Percentiles rank a stretch among this genome's conserved stretches.
phyloP scores from a whole-genome alignment of 768 basidiomycete genomes.

The Candolleomyces aberdarensis region DNA sequence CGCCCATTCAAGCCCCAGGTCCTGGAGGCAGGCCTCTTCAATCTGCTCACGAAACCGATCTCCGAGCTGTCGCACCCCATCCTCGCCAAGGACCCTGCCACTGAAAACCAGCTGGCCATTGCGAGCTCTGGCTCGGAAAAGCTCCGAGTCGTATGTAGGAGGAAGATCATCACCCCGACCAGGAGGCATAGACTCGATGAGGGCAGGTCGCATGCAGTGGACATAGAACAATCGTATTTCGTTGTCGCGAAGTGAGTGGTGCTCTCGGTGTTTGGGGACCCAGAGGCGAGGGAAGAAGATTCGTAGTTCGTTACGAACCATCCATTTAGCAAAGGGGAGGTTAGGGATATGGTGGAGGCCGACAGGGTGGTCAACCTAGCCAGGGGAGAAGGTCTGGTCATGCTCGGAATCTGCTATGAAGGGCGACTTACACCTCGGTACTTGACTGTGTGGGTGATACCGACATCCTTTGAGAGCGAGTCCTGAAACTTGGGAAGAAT shows the following conservation, averaged over 20 bases:
- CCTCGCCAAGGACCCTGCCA: slow-evolving; percentile 14
- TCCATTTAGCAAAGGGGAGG: not conserved
- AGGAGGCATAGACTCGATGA: slow-evolving; percentile 6
- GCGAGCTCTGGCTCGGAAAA: slow-evolving; percentile 16
- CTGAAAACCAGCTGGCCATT: slow-evolving; percentile 15
- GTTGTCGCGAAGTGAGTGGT: slow-evolving; percentile 3
- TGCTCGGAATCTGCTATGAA: not conserved
- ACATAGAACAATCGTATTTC: slow-evolving; percentile 19
- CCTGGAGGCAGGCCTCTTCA: not conserved
- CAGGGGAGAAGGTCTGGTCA: too few relatives aligned
- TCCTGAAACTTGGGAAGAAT: not conserved
- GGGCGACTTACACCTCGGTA: not conserved
- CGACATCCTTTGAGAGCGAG: not conserved
- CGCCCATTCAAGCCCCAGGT: slow-evolving; percentile 13
- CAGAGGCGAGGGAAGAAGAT: slow-evolving; percentile 25
- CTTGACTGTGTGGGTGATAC: not conserved
- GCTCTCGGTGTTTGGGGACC: not conserved
- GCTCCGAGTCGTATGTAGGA: slow-evolving; percentile 15
- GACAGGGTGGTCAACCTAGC: not conserved
- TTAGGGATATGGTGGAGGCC: not conserved
- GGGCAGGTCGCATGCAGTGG: slow-evolving; percentile 20
- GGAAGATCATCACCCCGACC: slow-evolving; percentile 22
- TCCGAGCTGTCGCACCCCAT: slow-evolving; percentile 8
- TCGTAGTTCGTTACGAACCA: not conserved
- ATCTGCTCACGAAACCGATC: slow-evolving; percentile 13